Evolutionary conservation across 305 asterid genomes (phyloP).

Genomic region (Caryopteris hybrid): DNA sequence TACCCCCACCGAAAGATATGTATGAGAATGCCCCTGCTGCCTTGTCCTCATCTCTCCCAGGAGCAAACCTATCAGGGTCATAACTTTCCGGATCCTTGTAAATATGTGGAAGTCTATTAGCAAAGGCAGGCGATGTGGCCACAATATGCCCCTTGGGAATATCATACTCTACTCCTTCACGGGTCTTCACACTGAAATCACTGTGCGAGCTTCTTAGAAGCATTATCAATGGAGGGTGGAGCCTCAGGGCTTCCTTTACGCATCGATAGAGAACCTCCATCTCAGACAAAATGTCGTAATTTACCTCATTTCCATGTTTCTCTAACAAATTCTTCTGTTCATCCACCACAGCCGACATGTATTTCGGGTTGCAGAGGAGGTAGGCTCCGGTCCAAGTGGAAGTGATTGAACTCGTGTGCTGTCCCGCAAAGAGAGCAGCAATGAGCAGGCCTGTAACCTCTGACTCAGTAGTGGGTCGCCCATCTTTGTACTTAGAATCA

Average conservation of each 20-base stretch:
- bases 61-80: slow-evolving; percentile 82
- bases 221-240: slow-evolving; percentile 93
- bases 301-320: slow-evolving; percentile 65
- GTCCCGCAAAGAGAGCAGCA: slow-evolving; percentile 96
- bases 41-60: slow-evolving; percentile 94
- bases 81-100: slow-evolving; percentile 68
- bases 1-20: slow-evolving; percentile 91
- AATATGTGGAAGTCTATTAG: slow-evolving; percentile 76
- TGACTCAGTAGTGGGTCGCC: slow-evolving; percentile 66
- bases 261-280: slow-evolving; percentile 82
- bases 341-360: slow-evolving; percentile 68
- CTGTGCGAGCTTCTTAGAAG: slow-evolving; percentile 85
- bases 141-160: slow-evolving; percentile 94
- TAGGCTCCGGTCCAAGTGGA: slow-evolving; percentile 78
- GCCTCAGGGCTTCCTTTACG: slow-evolving; percentile 86
- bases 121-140: slow-evolving; percentile 93
- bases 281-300: slow-evolving; percentile 79
- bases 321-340: slow-evolving; percentile 69
- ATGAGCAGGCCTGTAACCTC: slow-evolving; percentile 90
- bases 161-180: slow-evolving; percentile 81
- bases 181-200: slow-evolving; percentile 73
- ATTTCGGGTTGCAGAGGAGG: slow-evolving; percentile 58
- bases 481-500: slow-evolving; percentile 93
- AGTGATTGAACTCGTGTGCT: slow-evolving; percentile 95
- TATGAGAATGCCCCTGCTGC: slow-evolving; percentile 88